Evolutionary conservation across 305 asterid genomes (phyloP), one percentile per base, ranked within the genome.

Genomic region (Fraxinus baroniana): DNA sequence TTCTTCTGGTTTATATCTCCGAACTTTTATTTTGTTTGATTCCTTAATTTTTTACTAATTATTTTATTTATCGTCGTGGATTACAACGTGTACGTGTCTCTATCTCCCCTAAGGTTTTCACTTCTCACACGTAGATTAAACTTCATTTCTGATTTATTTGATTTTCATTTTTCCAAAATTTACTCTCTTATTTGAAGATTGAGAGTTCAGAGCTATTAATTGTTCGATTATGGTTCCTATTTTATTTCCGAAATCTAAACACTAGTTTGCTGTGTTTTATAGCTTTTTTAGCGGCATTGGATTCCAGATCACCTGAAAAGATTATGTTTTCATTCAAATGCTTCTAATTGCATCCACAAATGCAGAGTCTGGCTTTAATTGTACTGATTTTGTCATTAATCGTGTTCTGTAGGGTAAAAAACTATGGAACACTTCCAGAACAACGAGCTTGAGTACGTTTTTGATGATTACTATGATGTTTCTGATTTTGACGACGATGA

Each of bases 401-500:
- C 28, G 78, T 83, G 82, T 28, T 26, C 78, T 26, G 70, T 68
- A 37, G 81, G 24, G 46, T 52, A 52, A 44, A 3, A 76, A 73
- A 35, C 52, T 46, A 92, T 91, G 94, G 95, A 92, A 64, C 92
- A 87, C 20, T 86, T 87, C 80, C 87, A 82, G 80, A 87, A 85
- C 87, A 85, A 88, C 71, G 95, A 88, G 80, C 93, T 91, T 62
- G 94, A 90, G 79, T 89, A 87, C 80, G 89, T 88, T 35, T 87
- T 79, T 32, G 89, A 93, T 73, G 93, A 86, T 33, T 91, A 86
- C 86, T 86, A 81, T 39, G 89, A 89, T 32, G 82, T 86, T 10
- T 76, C 85, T 83, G 88, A 87, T 81, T 89, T 86, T 39, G 90
- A 88, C 12, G 86, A 88, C 36, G 90, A 81, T 73, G 88, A 73